phyloP scores from a whole-genome alignment of 352 stramenopile species.

The Phytophthora meadii region DNA sequence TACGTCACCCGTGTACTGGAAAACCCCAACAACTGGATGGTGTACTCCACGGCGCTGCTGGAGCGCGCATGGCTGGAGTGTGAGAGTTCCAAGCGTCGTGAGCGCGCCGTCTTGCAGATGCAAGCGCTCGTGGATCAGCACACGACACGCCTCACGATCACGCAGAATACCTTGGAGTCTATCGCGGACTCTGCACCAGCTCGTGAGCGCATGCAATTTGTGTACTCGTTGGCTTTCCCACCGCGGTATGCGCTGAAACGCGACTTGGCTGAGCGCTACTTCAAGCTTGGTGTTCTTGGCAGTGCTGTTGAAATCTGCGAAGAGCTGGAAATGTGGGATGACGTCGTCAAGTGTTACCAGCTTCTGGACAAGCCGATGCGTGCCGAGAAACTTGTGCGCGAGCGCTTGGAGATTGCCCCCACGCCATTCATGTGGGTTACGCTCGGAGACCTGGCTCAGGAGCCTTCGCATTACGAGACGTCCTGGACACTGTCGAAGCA shows the following conservation, averaged over 20 bases:
- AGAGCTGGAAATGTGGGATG: conserved; percentile 96
- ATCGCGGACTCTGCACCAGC: conserved; percentile 93
- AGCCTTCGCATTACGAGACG: conserved; percentile 91
- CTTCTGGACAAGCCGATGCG: conserved; percentile 91
- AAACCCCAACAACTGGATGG: conserved; percentile 97
- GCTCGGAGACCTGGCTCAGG: conserved; percentile 92
- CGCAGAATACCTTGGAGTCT: conserved; percentile 79
- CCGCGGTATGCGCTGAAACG: conserved; percentile 94
- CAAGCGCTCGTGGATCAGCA: conserved; percentile 97
- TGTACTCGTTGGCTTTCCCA: conserved; percentile 94
- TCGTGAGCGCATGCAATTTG: conserved; percentile 89
- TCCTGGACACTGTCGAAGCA: conserved; percentile 92
- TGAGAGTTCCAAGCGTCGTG: conserved; percentile 91
- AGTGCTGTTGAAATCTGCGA: conserved; percentile 94
- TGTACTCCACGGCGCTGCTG: conserved; percentile 95
- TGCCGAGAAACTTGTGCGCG: conserved; percentile 91
- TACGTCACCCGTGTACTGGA: conserved; percentile 94
- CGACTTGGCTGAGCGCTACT: conserved; percentile 94
- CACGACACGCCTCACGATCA: conserved; percentile 93
- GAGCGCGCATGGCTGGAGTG: conserved; percentile 95
- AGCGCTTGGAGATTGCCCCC: conserved; percentile 81
- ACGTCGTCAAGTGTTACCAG: conserved; percentile 96
- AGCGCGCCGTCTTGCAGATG: conserved; percentile 96
- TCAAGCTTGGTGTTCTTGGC: conserved; percentile 85
- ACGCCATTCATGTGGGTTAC: conserved; percentile 95